Evolutionary conservation across 768 basidiomycete genomes (phyloP).

Genomic region (Lenzites betulinus): DNA sequence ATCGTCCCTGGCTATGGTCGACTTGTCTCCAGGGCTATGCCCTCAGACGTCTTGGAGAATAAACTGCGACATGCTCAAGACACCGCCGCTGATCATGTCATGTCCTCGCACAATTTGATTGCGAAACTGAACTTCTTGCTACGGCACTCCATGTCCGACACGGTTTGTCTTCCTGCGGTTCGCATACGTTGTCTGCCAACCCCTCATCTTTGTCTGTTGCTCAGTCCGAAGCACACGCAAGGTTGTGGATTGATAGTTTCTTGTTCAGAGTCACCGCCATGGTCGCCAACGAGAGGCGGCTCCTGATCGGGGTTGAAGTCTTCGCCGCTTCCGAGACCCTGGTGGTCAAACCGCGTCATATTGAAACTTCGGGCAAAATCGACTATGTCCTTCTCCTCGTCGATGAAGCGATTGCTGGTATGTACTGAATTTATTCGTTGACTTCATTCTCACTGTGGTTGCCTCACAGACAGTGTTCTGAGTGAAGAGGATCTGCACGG

Average conservation of each 20-base stretch:
- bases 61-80: background rate
- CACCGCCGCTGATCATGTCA: background rate
- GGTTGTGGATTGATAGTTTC: background rate
- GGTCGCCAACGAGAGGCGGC: background rate
- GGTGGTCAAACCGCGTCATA: background rate
- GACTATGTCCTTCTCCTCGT: background rate
- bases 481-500: no score
- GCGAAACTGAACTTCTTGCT: background rate
- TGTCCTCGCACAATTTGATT: background rate
- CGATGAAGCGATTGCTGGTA: background rate
- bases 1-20: no score
- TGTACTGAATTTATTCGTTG: no score
- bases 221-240: conserved; percentile 1
- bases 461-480: no score
- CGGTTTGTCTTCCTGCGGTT: background rate
- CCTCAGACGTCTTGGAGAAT: background rate
- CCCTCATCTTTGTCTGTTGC: background rate
- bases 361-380: background rate
- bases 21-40: no score
- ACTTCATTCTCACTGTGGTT: no score
- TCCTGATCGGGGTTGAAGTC: background rate
- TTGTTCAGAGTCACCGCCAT: background rate
- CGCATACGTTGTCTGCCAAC: no score
- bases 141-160: background rate
- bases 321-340: background rate